Evolutionary conservation across 345 rosid species (phyloP), one percentile per base, ranked within the genome.

Genomic region (Brassica juncea): DNA sequence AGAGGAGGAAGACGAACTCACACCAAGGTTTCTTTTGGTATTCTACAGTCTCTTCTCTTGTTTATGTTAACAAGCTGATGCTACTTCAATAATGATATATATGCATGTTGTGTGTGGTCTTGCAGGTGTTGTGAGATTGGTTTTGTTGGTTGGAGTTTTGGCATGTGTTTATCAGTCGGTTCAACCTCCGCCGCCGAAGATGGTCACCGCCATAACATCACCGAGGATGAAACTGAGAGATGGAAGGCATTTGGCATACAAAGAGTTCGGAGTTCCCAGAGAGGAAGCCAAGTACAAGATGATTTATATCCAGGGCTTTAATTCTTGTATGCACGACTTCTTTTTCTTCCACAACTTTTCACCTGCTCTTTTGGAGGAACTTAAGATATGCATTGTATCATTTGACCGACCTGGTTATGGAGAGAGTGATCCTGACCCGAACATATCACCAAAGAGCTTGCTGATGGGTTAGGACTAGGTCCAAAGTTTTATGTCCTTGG

Each of bases 371-470:
- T 7, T 55, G 31, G 31, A 59, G 31, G 31, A 59, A 10, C n/a
- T 59, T 0, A 59, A 4, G 63, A 59, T 59, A 4, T 59, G 4
- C 30, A 59, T 3, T 4, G 31, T 59, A 25, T 59, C 63, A 23
- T 59, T 59, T 59, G 63, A 59, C 31, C 63, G 63, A 9, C 63
- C 63, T 4, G 63, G 63, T 59, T 59, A 23, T 57, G 62, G 62
- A 57, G 62, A 57, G 5, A 57, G 62, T 10, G 63, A 23, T 59
- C 63, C 63, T 59, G 63, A 59, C 63, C 63, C 31, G n/a, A 23
- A 59, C 31, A 28, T n/a, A n/a, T n/a, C n/a, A n/a, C n/a, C n/a
- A n/a, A 57, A 57, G 14, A 58, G 28, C 62, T 58, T 8, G 62
- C 62, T 58, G 62, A 21, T 58, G 30, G 6, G 0, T 58, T 58